Conservation (phyloP, 352 stramenopile genomes). For the Pythium volutum region DNA sequence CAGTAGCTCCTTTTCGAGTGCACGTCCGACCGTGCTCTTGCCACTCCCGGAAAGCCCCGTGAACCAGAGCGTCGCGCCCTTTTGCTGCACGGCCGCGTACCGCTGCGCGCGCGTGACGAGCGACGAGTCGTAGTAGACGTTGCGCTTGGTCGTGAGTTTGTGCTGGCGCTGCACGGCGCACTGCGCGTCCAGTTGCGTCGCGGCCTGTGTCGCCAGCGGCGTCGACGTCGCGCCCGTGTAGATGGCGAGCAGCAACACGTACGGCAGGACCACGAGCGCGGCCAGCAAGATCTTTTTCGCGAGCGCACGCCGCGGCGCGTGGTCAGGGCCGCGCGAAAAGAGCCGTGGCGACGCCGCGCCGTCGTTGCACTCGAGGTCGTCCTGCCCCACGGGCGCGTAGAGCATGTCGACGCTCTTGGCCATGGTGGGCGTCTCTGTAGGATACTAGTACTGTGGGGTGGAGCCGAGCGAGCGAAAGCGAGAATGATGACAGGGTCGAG, state of each 20-base stretch:
- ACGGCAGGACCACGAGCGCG: conserved; percentile 52
- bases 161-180: conserved; percentile 59
- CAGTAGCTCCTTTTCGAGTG: conserved; percentile 95
- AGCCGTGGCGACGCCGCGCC: conserved; percentile 27
- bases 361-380: conserved; percentile 61
- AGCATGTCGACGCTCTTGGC: conserved; percentile 35
- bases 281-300: conserved; percentile 55
- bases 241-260: conserved; percentile 57
- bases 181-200: conserved; percentile 36
- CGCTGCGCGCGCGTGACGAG: conserved; percentile 59
- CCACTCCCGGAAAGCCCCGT: conserved; percentile 96
- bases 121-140: conserved; percentile 84
- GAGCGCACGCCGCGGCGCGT: conserved; percentile 37
- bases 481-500: no score
- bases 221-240: conserved; percentile 29
- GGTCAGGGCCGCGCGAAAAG: conserved; percentile 54
- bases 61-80: conserved; percentile 98
- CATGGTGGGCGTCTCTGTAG: no score
- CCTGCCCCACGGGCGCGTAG: conserved; percentile 67
- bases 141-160: conserved; percentile 70
- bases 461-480: background rate
- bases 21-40: conserved; percentile 97
- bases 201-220: conserved; percentile 7
- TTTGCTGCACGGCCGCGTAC: conserved; percentile 88
- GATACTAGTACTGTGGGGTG: no score